phyloP scores from a whole-genome alignment of 2,329 filamentous ascomycete species.

The Botrytis sinoallii region DNA sequence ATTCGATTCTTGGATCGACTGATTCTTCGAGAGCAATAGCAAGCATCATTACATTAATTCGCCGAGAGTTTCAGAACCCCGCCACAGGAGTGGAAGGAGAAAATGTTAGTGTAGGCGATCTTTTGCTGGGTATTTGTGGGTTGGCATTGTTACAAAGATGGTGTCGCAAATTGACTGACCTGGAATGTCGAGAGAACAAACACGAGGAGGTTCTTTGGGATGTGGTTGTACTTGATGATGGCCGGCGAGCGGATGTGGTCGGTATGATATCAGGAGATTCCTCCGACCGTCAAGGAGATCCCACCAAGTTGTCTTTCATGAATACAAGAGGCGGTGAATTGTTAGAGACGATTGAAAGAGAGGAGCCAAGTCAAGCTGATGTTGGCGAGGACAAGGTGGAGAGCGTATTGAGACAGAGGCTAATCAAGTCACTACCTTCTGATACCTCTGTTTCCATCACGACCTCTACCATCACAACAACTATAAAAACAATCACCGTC shows the following conservation, averaged over 20 bases:
- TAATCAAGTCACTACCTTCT: conserved; percentile 51
- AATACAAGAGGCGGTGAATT: conserved; percentile 34
- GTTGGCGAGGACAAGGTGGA: conserved; percentile 43
- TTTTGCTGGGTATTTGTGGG: conserved; percentile 59
- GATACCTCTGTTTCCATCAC: conserved; percentile 59
- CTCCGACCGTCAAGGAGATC: conserved; percentile 38
- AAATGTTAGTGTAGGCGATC: conserved; percentile 56
- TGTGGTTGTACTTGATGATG: conserved; percentile 59
- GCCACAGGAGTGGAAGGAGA: conserved; percentile 58
- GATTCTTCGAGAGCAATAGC: conserved; percentile 66
- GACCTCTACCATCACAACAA: conserved; percentile 56
- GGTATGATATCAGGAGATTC: conserved; percentile 33
- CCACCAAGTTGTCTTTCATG: conserved; percentile 33
- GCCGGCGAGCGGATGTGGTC: conserved; percentile 54
- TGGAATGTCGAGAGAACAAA: conserved; percentile 47
- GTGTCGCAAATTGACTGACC: conserved; percentile 51
- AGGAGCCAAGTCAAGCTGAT: conserved; percentile 40
- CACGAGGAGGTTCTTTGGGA: conserved; percentile 63
- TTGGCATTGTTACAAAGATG: conserved; percentile 60
- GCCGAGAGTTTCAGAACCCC: conserved; percentile 62
- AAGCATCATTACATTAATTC: conserved; percentile 62
- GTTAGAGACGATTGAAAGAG: conserved; percentile 40
- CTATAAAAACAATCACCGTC: conserved; percentile 62
- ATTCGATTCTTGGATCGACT: conserved; percentile 65
- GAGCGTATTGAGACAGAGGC: conserved; percentile 51